A percentile compares a stretch with the other conserved stretches of the same genome.
phyloP scores from a whole-genome alignment of 352 stramenopile species.

The Globisporangium paddicum region DNA sequence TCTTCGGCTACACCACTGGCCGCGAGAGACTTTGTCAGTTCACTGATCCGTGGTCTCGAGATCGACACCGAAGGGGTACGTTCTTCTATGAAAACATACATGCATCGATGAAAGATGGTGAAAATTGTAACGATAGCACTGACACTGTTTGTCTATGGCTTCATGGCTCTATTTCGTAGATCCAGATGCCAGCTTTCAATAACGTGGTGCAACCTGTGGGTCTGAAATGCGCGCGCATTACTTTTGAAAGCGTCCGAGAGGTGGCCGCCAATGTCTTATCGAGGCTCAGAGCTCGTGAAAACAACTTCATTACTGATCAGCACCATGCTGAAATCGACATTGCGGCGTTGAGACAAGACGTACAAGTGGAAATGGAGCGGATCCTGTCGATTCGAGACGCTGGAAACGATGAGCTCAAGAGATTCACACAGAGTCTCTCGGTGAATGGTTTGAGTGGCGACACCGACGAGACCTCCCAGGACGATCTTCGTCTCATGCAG shows the following conservation, averaged over 20 bases:
- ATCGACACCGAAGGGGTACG: background rate
- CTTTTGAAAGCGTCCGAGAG: slow-evolving; percentile 24
- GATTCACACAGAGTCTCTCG: slow-evolving; percentile 18
- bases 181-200: slow-evolving; percentile 14
- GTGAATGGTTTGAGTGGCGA: slow-evolving; percentile 5
- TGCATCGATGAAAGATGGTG: too few species aligned
- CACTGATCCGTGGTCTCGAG: background rate
- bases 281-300: too few species aligned
- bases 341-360: slow-evolving; percentile 4
- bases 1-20: background rate
- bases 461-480: background rate
- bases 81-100: background rate
- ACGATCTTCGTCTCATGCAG: slow-evolving; percentile 21
- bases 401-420: slow-evolving; percentile 18
- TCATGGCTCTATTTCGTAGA: slow-evolving; percentile 6
- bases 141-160: background rate
- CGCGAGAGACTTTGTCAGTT: slow-evolving; percentile 1
- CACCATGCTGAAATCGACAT: background rate
- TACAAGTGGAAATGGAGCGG: slow-evolving; percentile 17
- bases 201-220: background rate
- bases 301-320: background rate
- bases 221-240: background rate
- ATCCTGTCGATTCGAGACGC: slow-evolving; percentile 22
- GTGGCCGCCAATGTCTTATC: slow-evolving; percentile 13
- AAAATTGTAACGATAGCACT: background rate